Conservation (phyloP, 176 grass and related monocot genomes). For the Eleusine coracana region DNA sequence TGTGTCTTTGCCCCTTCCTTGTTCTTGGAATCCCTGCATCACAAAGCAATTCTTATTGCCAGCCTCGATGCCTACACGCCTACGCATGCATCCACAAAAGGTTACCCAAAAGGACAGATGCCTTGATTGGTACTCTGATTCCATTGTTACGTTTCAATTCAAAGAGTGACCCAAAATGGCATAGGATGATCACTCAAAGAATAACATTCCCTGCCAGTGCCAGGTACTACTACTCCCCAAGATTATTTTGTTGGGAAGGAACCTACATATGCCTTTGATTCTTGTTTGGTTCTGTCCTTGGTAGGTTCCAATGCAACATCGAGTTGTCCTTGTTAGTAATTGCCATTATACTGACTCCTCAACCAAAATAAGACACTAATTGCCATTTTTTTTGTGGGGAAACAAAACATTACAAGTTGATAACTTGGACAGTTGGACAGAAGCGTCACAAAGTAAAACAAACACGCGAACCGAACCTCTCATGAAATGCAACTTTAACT, state of each 20-base stretch:
- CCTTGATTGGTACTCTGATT: conserved; percentile 33
- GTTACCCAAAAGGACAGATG: conserved; percentile 11
- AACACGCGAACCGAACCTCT: background rate
- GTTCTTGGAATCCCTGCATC: conserved; percentile 75
- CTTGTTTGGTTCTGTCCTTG: conserved; percentile 22
- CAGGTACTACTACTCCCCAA: conserved; percentile 23
- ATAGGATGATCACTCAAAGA: conserved; percentile 18
- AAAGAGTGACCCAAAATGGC: conserved; percentile 35
- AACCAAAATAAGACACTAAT: background rate
- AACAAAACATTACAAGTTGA: background rate
- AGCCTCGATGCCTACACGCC: conserved; percentile 25
- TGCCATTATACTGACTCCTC: background rate
- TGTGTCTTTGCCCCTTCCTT: conserved; percentile 54
- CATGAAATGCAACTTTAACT: conserved; percentile 37
- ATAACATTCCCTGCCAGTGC: conserved; percentile 15
- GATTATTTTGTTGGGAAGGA: conserved; percentile 6
- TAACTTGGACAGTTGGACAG: background rate
- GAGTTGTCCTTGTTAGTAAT: background rate
- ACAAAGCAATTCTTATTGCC: conserved; percentile 50
- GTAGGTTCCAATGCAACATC: conserved; percentile 5
- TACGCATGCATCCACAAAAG: conserved; percentile 1
- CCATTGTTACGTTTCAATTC: conserved; percentile 27
- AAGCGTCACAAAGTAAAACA: background rate
- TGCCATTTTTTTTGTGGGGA: background rate
- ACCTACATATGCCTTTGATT: conserved; percentile 36